A percentile compares a stretch with the other conserved stretches of the same genome.
Evolutionary conservation across 2,329 filamentous ascomycete species (phyloP).

Genomic region (Teratosphaeria gauchensis): DNA sequence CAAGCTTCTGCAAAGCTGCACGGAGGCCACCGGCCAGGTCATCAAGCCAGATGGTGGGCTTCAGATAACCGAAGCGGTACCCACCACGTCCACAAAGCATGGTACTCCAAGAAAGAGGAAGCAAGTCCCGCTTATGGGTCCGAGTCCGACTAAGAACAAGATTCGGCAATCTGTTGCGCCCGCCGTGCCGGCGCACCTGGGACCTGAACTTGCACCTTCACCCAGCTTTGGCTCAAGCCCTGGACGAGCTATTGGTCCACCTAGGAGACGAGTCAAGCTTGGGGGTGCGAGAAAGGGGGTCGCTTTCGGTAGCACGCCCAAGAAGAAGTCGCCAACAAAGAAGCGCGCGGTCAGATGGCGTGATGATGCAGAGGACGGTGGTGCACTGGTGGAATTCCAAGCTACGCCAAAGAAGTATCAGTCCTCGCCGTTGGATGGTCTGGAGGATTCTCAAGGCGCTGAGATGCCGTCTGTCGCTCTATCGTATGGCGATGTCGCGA

Average conservation of each 20-base stretch:
- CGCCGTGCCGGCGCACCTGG: conserved; percentile 18
- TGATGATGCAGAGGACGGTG: conserved; percentile 78
- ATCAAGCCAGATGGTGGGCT: conserved; percentile 78
- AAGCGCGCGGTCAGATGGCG: conserved; percentile 85
- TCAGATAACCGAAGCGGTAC: conserved; percentile 53
- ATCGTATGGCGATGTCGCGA: conserved; percentile 33
- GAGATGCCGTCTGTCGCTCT: conserved; percentile 38
- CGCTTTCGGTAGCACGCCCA: conserved; percentile 22
- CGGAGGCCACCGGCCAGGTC: conserved; percentile 65
- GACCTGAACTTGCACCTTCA: conserved; percentile 9
- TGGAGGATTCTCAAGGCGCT: conserved; percentile 1
- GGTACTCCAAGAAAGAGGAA: conserved; percentile 70
- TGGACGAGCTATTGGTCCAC: conserved; percentile 55
- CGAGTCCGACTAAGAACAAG: conserved; percentile 40
- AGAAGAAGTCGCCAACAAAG: conserved; percentile 55
- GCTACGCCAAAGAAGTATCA: conserved; percentile 70
- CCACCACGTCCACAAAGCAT: conserved; percentile 49
- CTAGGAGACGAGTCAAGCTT: conserved; percentile 61
- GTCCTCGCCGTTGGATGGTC: conserved; percentile 42
- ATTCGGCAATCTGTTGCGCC: conserved; percentile 21
- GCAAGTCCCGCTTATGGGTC: conserved; percentile 35
- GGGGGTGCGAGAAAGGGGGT: conserved; percentile 58
- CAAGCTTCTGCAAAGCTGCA: conserved; percentile 68
- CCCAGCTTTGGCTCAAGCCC: conserved; percentile 14
- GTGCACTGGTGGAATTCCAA: conserved; percentile 72